Evolutionary conservation across 139 green algal genomes (phyloP).

Genomic region (Chlorella sp.): DNA sequence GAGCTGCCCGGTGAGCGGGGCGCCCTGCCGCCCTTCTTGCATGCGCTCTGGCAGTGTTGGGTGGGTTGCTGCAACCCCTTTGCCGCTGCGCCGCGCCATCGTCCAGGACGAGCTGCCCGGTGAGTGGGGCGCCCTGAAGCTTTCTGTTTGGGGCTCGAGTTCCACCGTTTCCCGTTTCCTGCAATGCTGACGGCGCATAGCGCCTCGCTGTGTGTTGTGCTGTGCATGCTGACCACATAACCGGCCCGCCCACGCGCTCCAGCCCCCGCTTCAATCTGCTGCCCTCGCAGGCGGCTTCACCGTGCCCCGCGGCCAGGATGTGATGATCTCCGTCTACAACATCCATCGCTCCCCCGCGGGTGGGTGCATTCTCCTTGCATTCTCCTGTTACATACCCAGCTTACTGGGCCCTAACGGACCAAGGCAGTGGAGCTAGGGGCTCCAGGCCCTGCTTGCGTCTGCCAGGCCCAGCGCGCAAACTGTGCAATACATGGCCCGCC

Average conservation of each 20-base stretch:
- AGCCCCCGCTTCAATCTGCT: not conserved
- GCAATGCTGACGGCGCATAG: not conserved
- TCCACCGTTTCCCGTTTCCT: not conserved
- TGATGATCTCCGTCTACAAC: slow-evolving; percentile 99
- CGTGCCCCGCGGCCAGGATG: slow-evolving; percentile 87
- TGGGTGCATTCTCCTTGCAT: not conserved
- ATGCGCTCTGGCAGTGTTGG: too few species aligned
- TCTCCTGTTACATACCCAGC: not conserved
- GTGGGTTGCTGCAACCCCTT: too few species aligned
- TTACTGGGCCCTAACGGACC: not conserved
- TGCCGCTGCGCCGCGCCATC: too few species aligned
- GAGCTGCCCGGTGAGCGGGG: slow-evolving; percentile 72
- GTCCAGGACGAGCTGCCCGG: too few species aligned
- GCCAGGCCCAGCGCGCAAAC: too few species aligned
- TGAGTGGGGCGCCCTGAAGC: not conserved
- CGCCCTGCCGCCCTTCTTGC: too few species aligned
- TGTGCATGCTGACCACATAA: too few species aligned
- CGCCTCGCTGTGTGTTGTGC: not conserved
- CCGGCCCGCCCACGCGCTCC: too few species aligned
- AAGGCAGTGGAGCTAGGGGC: too few species aligned
- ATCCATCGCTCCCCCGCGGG: slow-evolving; percentile 84
- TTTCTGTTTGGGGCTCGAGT: not conserved
- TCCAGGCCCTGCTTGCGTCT: too few species aligned
- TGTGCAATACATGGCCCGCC: too few species aligned
- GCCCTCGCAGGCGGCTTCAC: slow-evolving; percentile 52